Evolutionary conservation across 192 early-diverging fungal species (phyloP).

Genomic region (Podila verticillata): DNA sequence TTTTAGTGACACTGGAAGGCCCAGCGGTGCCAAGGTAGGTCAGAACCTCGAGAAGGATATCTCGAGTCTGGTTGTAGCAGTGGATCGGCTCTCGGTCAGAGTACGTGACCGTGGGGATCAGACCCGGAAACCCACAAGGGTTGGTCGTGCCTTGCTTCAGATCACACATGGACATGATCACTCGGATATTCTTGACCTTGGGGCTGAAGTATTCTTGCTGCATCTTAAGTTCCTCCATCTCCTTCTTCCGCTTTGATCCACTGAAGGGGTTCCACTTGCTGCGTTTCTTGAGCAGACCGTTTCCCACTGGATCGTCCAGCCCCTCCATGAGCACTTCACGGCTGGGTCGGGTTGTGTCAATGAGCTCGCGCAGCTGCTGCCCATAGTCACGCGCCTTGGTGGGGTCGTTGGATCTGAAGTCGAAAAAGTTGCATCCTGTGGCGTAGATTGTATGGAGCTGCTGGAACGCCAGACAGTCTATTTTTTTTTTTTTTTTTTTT

Average conservation of each 20-base stretch:
- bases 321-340: neutral
- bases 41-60: neutral
- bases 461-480: neutral
- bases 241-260: neutral
- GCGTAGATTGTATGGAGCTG: neutral
- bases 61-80: neutral
- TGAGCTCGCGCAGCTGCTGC: neutral
- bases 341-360: neutral
- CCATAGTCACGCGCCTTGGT: neutral
- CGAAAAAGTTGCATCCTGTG: neutral
- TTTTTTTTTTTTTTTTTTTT: no score
- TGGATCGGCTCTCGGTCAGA: neutral
- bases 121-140: neutral
- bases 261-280: neutral
- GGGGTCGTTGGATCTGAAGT: neutral
- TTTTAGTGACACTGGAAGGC: neutral
- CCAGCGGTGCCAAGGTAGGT: neutral
- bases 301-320: neutral
- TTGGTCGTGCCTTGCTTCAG: neutral
- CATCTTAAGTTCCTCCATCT: neutral
- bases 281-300: neutral
- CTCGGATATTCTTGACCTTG: neutral
- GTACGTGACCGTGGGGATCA: neutral
- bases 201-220: neutral
- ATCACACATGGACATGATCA: slow-evolving; percentile 1